These are phyloP conservation scores for Trifolium repens DNA, from an alignment of 306 rosid genomes.

Conservation along the genomic window DNA sequence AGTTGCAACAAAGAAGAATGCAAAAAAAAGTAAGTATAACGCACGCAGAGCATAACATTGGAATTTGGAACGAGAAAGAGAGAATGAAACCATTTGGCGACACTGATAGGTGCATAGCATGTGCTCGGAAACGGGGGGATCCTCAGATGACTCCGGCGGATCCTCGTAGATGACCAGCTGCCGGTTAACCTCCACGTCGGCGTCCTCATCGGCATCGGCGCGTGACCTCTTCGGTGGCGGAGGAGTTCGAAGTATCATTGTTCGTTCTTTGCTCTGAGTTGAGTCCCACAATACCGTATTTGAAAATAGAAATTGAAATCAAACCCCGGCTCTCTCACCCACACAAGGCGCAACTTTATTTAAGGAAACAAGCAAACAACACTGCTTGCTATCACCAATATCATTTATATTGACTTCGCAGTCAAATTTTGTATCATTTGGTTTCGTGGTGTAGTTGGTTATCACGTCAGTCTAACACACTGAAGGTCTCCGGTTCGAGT, in stretches of 20 bases:
- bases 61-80: neutral
- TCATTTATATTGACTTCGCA: too few relatives aligned
- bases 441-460: conserved; percentile 57
- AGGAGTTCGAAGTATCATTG: conserved; percentile 84
- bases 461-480: conserved; percentile 76
- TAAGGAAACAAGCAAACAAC: neutral
- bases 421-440: rapidly evolving
- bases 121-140: conserved; percentile 40
- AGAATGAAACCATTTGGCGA: conserved; percentile 79
- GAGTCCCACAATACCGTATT: neutral
- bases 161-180: conserved; percentile 86
- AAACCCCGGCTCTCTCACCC: neutral
- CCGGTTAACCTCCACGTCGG: conserved; percentile 14
- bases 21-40: neutral
- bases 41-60: too few relatives aligned
- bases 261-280: neutral
- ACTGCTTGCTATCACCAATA: neutral
- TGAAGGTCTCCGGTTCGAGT: conserved; percentile 80
- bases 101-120: conserved; percentile 87
- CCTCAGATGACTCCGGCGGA: conserved; percentile 48
- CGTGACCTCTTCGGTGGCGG: conserved; percentile 84
- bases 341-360: conserved; percentile 19
- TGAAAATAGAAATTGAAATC: conserved; percentile 3
- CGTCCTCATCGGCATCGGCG: conserved; percentile 36
- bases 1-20: neutral